Conservation (phyloP, 768 basidiomycete genomes). For the Clitopilus hobsonii region DNA sequence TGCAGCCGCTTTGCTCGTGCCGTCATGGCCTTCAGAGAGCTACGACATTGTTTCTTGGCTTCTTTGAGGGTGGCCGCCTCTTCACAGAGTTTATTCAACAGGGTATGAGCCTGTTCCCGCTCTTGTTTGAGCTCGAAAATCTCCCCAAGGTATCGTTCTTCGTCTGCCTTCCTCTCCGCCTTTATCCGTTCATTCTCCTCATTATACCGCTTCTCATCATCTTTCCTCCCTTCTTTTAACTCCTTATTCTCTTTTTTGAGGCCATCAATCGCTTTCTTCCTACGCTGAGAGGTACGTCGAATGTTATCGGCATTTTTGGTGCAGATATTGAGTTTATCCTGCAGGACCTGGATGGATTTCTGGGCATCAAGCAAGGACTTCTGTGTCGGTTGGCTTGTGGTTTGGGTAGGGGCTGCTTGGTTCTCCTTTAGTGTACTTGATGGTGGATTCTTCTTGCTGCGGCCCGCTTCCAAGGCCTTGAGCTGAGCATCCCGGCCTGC, state of each 20-base stretch:
- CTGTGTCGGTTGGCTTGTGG: not conserved
- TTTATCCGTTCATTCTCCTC: not conserved
- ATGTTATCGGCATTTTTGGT: not conserved
- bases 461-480: not conserved
- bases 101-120: not conserved
- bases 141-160: not conserved
- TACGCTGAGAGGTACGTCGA: not conserved
- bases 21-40: not conserved
- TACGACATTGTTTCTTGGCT: not conserved
- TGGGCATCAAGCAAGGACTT: not conserved
- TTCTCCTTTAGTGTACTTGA: not conserved
- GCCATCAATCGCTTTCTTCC: not conserved
- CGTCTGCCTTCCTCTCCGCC: not conserved
- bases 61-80: not conserved
- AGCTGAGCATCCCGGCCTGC: not conserved
- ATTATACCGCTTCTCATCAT: not conserved
- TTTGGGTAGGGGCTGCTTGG: too few relatives aligned
- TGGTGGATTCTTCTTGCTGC: not conserved
- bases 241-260: not conserved
- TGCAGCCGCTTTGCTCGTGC: not conserved
- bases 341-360: not conserved
- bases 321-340: not conserved
- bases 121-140: not conserved
- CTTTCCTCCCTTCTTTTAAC: not conserved
- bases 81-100: not conserved